phyloP scores from a whole-genome alignment of 192 early-diverging fungal species.

The Linnemannia hyalina region DNA sequence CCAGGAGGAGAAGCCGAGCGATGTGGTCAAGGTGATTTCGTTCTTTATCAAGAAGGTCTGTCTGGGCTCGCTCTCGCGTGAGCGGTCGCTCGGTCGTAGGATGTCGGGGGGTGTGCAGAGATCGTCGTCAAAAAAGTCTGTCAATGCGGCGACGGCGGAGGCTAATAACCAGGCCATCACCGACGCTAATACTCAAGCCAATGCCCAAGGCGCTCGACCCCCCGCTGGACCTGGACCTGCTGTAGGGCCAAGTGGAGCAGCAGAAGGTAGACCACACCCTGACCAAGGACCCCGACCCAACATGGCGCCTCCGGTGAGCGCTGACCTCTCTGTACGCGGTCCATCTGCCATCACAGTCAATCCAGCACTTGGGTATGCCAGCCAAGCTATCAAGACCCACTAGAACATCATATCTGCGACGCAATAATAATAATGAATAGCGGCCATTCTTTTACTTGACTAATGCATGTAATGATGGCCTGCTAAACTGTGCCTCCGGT shows the following conservation, averaged over 20 bases:
- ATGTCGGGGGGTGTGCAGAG: slow-evolving; percentile 10
- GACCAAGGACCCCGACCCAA: background rate
- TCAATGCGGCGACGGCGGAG: background rate
- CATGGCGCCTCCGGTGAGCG: background rate
- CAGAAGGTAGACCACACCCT: background rate
- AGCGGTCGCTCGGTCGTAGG: slow-evolving; percentile 22
- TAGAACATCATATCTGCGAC: background rate
- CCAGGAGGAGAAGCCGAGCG: slow-evolving; percentile 34
- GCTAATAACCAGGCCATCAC: slow-evolving; percentile 1
- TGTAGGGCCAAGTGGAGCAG: background rate
- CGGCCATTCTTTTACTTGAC: background rate
- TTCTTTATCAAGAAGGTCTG: slow-evolving; percentile 48
- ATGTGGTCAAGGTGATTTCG: slow-evolving; percentile 39
- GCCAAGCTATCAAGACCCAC: background rate
- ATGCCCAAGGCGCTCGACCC: background rate
- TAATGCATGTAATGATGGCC: background rate
- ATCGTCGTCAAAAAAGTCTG: slow-evolving; percentile 14
- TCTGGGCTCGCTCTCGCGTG: slow-evolving; percentile 28
- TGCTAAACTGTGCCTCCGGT: background rate
- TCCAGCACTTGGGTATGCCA: background rate
- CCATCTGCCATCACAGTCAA: background rate
- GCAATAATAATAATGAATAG: background rate
- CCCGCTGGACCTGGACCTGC: background rate
- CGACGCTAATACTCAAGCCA: slow-evolving; percentile 15
- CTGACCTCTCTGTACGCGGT: background rate